phyloP scores from a whole-genome alignment of 2,329 filamentous ascomycete genomes.

The Nannizziopsis arthrosporioides region DNA sequence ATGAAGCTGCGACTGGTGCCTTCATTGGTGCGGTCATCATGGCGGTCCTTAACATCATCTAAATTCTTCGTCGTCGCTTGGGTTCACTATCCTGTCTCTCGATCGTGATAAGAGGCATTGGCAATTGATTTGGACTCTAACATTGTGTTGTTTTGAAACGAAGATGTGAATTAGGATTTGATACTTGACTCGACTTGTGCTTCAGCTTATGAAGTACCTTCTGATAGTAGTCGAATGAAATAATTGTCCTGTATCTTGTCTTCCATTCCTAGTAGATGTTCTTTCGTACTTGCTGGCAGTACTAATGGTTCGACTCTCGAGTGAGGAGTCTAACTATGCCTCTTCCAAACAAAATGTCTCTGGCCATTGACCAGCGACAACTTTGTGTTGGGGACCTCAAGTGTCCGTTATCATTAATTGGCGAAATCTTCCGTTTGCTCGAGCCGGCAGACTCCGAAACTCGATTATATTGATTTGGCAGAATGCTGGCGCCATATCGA shows the following conservation, averaged over 20 bases:
- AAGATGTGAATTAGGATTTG: background rate
- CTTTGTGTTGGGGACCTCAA: too few species aligned
- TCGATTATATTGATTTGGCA: too few species aligned
- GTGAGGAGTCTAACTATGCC: too few species aligned
- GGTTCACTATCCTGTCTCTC: background rate
- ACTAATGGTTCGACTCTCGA: too few species aligned
- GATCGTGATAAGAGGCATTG: background rate
- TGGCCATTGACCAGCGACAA: too few species aligned
- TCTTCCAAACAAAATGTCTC: too few species aligned
- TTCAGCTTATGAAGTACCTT: background rate
- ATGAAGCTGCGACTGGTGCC: background rate
- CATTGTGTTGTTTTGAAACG: background rate
- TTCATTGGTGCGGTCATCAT: conserved; percentile 5
- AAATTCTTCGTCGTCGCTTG: conserved; percentile 2
- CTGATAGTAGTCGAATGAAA: background rate
- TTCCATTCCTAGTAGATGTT: background rate
- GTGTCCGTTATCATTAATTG: too few species aligned
- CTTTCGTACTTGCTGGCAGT: too few species aligned
- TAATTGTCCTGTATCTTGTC: background rate
- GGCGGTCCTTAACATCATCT: conserved; percentile 8
- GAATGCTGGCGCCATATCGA: too few species aligned
- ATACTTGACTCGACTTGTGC: background rate
- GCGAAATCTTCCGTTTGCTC: too few species aligned
- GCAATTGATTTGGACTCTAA: background rate
- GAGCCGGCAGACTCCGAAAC: too few species aligned